phyloP scores from a whole-genome alignment of 1,139 yeast genomes.

The Lodderomyces pseudojiufengensis region DNA sequence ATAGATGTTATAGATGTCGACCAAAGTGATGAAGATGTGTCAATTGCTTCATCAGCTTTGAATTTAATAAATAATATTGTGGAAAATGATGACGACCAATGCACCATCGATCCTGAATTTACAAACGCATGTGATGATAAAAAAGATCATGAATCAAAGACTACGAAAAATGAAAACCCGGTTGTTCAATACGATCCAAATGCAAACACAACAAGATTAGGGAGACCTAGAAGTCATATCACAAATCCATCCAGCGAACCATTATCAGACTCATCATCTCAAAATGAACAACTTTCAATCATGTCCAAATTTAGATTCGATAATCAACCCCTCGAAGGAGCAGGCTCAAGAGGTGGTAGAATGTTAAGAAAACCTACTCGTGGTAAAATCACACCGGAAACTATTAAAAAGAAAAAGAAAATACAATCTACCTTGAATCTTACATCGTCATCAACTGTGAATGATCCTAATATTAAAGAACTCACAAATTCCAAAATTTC shows the following conservation, averaged over 20 bases:
- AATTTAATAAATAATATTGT: too few species aligned
- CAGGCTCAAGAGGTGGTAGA: conserved; percentile 45
- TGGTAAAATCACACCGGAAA: conserved; percentile 27
- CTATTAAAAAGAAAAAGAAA: conserved; percentile 20
- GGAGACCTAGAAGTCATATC: conserved; percentile 33
- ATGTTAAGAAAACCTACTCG: conserved; percentile 20
- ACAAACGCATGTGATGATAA: conserved; percentile 2
- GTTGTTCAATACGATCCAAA: conserved; percentile 36
- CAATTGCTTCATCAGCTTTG: conserved; percentile 1
- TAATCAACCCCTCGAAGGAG: conserved; percentile 37
- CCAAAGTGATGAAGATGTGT: neutral
- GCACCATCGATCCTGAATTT: too few species aligned
- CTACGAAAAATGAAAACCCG: conserved; percentile 9
- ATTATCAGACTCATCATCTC: conserved; percentile 24
- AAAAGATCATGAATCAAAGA: neutral
- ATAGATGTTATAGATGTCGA: neutral
- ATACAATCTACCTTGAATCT: conserved; percentile 17
- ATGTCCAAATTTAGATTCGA: conserved; percentile 38
- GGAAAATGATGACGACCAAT: too few species aligned
- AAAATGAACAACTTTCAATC: conserved; percentile 31
- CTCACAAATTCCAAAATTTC: too few species aligned
- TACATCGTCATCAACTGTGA: too few species aligned
- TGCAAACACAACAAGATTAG: conserved; percentile 30
- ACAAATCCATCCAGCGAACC: conserved; percentile 20
- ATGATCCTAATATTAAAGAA: too few species aligned